Evolutionary conservation across 1,139 yeast species (phyloP), one percentile per base, ranked within the genome.

Genomic region (Diutina neorugosa): DNA sequence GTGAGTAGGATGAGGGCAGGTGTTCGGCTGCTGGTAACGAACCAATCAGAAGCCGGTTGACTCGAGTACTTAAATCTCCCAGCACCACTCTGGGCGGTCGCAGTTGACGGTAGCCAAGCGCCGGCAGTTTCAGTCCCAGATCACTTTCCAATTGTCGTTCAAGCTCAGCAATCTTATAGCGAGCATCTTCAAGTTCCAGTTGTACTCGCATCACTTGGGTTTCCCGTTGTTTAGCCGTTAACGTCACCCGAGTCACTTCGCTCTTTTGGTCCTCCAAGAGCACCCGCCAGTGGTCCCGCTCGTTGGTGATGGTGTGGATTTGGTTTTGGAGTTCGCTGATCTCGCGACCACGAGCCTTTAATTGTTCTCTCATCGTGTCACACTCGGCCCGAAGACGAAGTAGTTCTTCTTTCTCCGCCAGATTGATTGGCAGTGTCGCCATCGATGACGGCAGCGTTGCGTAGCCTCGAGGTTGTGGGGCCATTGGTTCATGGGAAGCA

Each of bases 141-240:
- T 64, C 74, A 70, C 37, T 31, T 66, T 54, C 69, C 69, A 11
- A 75, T 67, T 51, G 78, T 55, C 71, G 73, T 60, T 83, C 84
- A 51, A 82, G 64, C 56, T 77, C 80, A 27, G 73, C 63, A 7
- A 78, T 72, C 58, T 77, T 74, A 31, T 73, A 63, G 56, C 76
- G 74, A 9, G 81, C 69, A 53, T 73, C 74, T 51, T 83, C 89
- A 52, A 81, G 65, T 59, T 86, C 93, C 52, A 82, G 77, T 53
- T 71, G 76, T 19, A 81, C 69, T 51, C 91, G 68, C 43, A 76
- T 71, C 4, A 85, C 67, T 61, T 82, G 89, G 0, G 86, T 79
- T 53, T 85, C 93, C 58, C 80, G 82, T 50, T 86, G 81, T 63
- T 84, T 83, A 31, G 80, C 65, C 56, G 76, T 71, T 58, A 83